Evolutionary conservation across 805 yeast genomes (phyloP).

Genomic region (Cyberlindnera veronae): DNA sequence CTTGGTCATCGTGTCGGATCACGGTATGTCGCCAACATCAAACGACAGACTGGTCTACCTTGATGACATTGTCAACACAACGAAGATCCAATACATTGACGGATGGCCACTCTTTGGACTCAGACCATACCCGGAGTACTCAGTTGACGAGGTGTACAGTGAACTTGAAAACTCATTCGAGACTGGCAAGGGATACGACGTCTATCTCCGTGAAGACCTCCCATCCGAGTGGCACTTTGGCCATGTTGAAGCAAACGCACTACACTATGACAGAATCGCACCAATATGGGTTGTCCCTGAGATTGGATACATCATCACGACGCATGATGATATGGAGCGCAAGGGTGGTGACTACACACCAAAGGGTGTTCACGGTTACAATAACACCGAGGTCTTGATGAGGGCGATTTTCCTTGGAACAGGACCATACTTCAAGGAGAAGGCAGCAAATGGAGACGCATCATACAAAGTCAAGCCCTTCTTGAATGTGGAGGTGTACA

Average conservation of each 20-base stretch:
- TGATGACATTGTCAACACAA: constrained; percentile 62
- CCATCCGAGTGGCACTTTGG: constrained; percentile 34
- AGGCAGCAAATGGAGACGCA: constrained; percentile 5
- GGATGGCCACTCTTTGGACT: constrained; percentile 89
- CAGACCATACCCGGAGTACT: constrained; percentile 45
- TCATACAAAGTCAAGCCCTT: constrained; percentile 52
- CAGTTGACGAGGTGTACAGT: constrained; percentile 43
- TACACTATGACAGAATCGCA: constrained; percentile 62
- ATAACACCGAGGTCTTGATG: constrained; percentile 75
- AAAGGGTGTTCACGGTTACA: constrained; percentile 81
- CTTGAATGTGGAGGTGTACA: constrained; percentile 68
- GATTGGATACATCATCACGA: constrained; percentile 73
- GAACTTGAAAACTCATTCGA: constrained; percentile 37
- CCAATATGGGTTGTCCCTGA: constrained; percentile 85
- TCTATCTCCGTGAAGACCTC: constrained; percentile 56
- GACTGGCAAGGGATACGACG: constrained; percentile 35
- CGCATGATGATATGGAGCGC: constrained; percentile 49
- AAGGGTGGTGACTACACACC: constrained; percentile 22
- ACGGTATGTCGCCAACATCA: constrained; percentile 90
- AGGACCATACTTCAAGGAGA: constrained; percentile 69
- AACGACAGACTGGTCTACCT: constrained; percentile 62
- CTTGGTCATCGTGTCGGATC: constrained; percentile 79
- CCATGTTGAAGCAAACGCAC: constrained; percentile 18
- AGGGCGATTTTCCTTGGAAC: constrained; percentile 73
- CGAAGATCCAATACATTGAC: constrained; percentile 56